Conservation (phyloP, 345 rosid genomes). For the Passiflora organensis region DNA sequence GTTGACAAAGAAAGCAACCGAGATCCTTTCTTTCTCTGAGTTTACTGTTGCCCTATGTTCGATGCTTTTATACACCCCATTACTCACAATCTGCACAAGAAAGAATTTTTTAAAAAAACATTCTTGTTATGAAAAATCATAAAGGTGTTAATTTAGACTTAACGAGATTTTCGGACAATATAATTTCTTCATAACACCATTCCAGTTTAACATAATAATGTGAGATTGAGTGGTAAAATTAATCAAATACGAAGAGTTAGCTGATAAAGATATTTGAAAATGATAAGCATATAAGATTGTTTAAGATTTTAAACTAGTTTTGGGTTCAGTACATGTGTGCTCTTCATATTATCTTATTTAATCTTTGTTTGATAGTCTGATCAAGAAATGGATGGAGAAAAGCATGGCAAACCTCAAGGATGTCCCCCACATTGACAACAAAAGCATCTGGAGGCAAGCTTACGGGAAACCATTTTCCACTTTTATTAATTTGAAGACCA, state of each 20-base stretch:
- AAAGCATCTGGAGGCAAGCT: constrained; percentile 15
- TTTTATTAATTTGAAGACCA: constrained; percentile 16
- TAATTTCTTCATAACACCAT: background rate
- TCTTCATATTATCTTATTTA: background rate
- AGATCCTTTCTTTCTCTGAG: constrained; percentile 17
- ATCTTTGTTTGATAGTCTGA: no score
- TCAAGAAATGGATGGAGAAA: background rate
- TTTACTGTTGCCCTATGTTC: constrained; percentile 31
- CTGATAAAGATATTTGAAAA: background rate
- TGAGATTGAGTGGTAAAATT: background rate
- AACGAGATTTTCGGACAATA: no score
- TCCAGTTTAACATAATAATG: background rate
- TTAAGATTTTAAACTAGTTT: background rate
- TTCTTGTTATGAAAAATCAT: background rate
- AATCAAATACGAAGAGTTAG: background rate
- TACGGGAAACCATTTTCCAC: constrained; percentile 20
- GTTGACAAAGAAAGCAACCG: constrained; percentile 18
- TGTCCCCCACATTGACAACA: constrained; percentile 24
- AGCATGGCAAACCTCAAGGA: constrained; percentile 15
- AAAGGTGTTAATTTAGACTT: no score
- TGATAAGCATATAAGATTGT: background rate
- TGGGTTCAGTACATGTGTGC: no score
- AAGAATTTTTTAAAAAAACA: background rate
- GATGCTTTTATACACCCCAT: constrained; percentile 26
- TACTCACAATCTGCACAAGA: constrained; percentile 24